Evolutionary conservation across 1,284 basidiomycete genomes (phyloP).

Genomic region (Cutaneotrichosporon sp.): DNA sequence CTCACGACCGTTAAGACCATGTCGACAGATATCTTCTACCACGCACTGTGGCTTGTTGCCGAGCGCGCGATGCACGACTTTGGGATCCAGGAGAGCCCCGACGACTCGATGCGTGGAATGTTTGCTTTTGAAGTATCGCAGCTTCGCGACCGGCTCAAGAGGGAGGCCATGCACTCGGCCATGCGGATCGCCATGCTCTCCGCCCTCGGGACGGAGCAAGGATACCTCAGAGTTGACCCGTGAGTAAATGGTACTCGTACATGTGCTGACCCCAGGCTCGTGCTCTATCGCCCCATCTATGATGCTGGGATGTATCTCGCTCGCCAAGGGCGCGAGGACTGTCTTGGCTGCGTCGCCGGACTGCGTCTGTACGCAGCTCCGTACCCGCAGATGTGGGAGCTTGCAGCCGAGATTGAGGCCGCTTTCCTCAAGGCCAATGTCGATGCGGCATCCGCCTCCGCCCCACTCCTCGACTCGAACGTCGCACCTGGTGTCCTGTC

Average conservation of each 20-base stretch:
- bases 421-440: constrained; percentile 5
- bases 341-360: constrained; percentile 71
- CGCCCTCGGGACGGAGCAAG: constrained; percentile 72
- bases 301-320: constrained; percentile 77
- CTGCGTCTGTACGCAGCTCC: constrained; percentile 69
- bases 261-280: constrained; percentile 48
- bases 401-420: constrained; percentile 57
- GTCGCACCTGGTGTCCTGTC: neutral
- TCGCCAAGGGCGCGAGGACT: constrained; percentile 71
- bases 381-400: constrained; percentile 71
- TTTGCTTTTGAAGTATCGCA: constrained; percentile 56
- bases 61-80: constrained; percentile 63
- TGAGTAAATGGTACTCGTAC: constrained; percentile 36
- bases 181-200: constrained; percentile 70
- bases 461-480: neutral
- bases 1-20: constrained; percentile 69
- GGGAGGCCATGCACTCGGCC: constrained; percentile 77
- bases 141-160: constrained; percentile 62
- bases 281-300: constrained; percentile 77
- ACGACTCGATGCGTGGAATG: constrained; percentile 11
- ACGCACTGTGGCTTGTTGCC: constrained; percentile 67
- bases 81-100: constrained; percentile 60
- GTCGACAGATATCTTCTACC: constrained; percentile 80
- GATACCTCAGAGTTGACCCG: constrained; percentile 61
- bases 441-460: neutral